Conservation (phyloP, 306 rosid genomes). For the Cyclanthera cordifolia region DNA sequence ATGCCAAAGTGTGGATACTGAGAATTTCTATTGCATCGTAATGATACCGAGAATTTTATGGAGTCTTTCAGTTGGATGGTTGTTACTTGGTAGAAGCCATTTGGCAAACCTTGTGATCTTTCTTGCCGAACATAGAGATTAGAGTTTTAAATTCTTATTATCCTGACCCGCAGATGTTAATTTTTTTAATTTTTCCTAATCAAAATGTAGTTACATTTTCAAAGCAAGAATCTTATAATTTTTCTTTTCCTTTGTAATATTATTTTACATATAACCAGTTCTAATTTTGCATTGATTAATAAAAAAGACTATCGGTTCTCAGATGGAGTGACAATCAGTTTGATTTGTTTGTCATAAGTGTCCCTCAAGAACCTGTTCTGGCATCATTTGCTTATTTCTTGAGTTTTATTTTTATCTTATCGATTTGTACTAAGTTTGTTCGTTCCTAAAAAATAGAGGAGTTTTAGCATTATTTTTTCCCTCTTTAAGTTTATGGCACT, state of each 20-base stretch:
- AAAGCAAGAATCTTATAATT: not conserved
- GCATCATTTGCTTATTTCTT: not conserved
- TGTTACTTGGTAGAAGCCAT: not conserved
- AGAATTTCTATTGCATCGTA: not conserved
- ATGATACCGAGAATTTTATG: not conserved
- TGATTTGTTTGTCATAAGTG: not conserved
- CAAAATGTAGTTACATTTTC: not conserved
- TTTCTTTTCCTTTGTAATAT: not conserved
- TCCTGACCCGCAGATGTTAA: not conserved
- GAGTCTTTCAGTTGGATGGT: not conserved
- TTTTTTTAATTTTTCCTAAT: not conserved
- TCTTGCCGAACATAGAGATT: not conserved
- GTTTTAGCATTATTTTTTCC: constrained; percentile 11
- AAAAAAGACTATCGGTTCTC: not conserved
- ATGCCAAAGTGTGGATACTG: not conserved
- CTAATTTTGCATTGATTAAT: not conserved
- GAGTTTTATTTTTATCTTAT: not conserved
- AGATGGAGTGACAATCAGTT: not conserved
- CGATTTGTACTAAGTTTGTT: not conserved
- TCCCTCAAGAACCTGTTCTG: not conserved
- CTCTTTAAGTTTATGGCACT: constrained; percentile 3
- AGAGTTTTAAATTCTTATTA: not conserved
- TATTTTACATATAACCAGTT: not conserved
- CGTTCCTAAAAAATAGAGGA: not conserved
- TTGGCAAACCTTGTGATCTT: not conserved